Conservation (phyloP, 169 alveolate species). For the Toxoplasma gondii region DNA sequence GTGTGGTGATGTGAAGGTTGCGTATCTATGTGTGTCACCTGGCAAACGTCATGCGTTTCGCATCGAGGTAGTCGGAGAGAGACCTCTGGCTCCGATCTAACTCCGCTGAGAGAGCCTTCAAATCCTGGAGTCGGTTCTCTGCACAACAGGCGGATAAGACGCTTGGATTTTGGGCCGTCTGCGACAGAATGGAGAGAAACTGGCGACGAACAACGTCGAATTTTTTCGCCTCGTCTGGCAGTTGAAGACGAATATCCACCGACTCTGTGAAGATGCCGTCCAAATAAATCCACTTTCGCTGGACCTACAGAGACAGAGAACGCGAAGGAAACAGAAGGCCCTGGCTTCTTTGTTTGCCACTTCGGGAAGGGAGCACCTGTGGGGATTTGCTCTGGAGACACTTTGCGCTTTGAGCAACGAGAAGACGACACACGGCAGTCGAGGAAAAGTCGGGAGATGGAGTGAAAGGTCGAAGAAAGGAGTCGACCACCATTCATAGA, state of each 20-base stretch:
- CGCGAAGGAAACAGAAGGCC: background rate
- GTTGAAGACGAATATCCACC: slow-evolving; percentile 92
- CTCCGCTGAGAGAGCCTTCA: slow-evolving; percentile 85
- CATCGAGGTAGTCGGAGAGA: slow-evolving; percentile 90
- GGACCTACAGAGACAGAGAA: slow-evolving; percentile 57
- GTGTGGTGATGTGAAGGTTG: background rate
- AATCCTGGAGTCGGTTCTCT: slow-evolving; percentile 85
- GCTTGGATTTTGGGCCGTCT: slow-evolving; percentile 85
- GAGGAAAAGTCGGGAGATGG: too few relatives aligned
- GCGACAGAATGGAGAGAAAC: slow-evolving; percentile 89
- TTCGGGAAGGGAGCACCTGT: background rate
- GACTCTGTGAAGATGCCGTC: slow-evolving; percentile 93
- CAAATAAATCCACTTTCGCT: slow-evolving; percentile 92
- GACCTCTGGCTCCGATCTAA: slow-evolving; percentile 90
- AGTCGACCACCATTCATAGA: too few relatives aligned
- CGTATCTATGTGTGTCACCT: slow-evolving; percentile 53
- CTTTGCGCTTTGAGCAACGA: too few relatives aligned
- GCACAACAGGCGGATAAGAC: slow-evolving; percentile 82
- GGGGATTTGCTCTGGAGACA: background rate
- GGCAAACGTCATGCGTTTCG: slow-evolving; percentile 90
- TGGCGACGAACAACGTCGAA: slow-evolving; percentile 87
- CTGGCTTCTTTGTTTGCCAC: too few relatives aligned
- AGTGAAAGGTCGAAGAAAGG: too few relatives aligned
- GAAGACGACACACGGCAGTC: too few relatives aligned
- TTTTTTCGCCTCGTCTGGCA: slow-evolving; percentile 94